Conservation (phyloP, 306 rosid genomes). For the Psophocarpus tetragonolobus region DNA sequence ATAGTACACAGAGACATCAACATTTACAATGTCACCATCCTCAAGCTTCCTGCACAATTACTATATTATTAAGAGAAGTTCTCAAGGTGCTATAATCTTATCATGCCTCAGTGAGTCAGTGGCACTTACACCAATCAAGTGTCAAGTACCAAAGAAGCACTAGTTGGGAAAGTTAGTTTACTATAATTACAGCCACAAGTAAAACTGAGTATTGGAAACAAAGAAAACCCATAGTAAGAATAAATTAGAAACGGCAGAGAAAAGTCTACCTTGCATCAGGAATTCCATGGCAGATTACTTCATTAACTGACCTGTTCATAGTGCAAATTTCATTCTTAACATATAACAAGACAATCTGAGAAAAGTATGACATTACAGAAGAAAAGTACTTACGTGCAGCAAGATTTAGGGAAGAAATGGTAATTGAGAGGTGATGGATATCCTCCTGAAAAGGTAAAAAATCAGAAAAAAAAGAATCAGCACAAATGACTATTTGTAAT, state of each 20-base stretch:
- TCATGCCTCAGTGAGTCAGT: background rate
- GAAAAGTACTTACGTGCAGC: conserved; percentile 97
- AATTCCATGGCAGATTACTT: conserved; percentile 98
- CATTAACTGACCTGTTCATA: conserved; percentile 85
- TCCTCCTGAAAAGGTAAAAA: conserved; percentile 64
- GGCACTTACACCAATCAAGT: conserved; percentile 8
- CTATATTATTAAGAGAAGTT: conserved; percentile 7
- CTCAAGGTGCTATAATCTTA: conserved; percentile 12
- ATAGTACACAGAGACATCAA: conserved; percentile 84
- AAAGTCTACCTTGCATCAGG: conserved; percentile 86
- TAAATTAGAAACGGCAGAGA: background rate
- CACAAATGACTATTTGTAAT: background rate
- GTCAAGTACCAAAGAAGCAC: background rate
- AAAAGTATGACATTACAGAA: conserved; percentile 33
- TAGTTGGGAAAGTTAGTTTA: background rate
- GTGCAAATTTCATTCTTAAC: conserved; percentile 16
- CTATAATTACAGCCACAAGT: background rate
- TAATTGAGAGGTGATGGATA: conserved; percentile 97
- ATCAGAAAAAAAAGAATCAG: conserved; percentile 5
- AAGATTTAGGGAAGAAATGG: conserved; percentile 94
- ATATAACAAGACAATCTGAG: conserved; percentile 17
- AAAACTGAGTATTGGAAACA: background rate
- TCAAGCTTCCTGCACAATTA: conserved; percentile 77
- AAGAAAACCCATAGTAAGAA: background rate
- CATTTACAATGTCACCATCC: conserved; percentile 92